Base-by-base conservation (phyloP, 148 eudicot genomes). In the Polygonum maritimum region DNA sequence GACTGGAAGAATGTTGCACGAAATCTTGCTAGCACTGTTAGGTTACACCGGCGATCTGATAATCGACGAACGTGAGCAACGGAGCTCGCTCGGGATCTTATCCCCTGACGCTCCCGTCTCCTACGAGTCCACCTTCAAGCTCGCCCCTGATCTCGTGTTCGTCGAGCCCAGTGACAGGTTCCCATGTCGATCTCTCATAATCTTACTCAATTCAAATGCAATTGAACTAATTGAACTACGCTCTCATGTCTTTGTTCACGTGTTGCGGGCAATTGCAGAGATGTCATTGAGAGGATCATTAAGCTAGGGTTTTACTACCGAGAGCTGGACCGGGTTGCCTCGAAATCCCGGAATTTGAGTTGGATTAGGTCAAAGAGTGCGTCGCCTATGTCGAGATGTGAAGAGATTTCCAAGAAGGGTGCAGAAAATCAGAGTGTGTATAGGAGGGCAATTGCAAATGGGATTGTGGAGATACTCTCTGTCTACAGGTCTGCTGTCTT, bases 41-140 rank as follows among this genome's bases (percentile, higher is more conserved):
- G 99, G 99, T 12, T 92, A 89, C 92, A 96, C 99, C 73, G 99
- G 99, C 76, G 99, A 96, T 73, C 87, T 96, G 70, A 96, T 96
- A 26, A 79, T 96, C 81, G 99, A 96, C 88, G 89, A 84, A n/a
- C 77, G 91, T 36, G 89, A 91, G 11, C 84, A 81, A 71, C 88
- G 55, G 11, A 67, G 48, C 35, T 78, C 89, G 21, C 81, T 83
- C 74, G 85, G 87, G 36, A 60, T 87, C 67, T 76, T 89, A 33
- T 81, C 89, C 21, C 82, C 89, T 12, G 87, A 88, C 19, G 84
- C 90, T 8, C 87, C 89, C 2, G 62, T 85, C 67, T 82, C 94
- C 40, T 84, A 81, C 35, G 81, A 75, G 26, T 77, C 79, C 35
- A 82, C 98, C 58, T 96, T 92, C 86, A 92, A 83, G 79, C 97